phyloP scores from a whole-genome alignment of 2,329 filamentous ascomycete species.

The Byssothecium circinans region DNA sequence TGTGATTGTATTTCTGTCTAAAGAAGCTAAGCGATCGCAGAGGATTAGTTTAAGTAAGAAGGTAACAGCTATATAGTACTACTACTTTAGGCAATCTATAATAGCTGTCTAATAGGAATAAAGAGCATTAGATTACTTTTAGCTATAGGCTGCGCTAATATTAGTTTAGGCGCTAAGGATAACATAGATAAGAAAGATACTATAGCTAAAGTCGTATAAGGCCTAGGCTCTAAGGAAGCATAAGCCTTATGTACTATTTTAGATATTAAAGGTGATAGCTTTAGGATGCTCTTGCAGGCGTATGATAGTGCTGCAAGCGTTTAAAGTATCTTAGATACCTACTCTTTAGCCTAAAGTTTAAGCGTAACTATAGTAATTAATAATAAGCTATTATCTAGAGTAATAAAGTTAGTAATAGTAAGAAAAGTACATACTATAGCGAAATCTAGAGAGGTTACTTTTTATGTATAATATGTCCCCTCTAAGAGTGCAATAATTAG shows the following conservation, averaged over 20 bases:
- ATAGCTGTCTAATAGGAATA: constrained; percentile 6
- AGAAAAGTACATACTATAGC: not conserved
- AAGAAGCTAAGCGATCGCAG: constrained; percentile 13
- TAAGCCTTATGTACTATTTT: constrained; percentile 11
- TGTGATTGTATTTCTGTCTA: constrained; percentile 13
- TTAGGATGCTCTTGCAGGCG: constrained; percentile 7
- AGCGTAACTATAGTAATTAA: not conserved
- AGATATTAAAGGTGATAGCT: constrained; percentile 7
- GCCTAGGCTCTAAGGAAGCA: constrained; percentile 8
- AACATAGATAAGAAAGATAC: constrained; percentile 8
- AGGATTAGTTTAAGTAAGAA: constrained; percentile 8
- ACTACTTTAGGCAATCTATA: constrained; percentile 7
- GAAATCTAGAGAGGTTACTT: constrained; percentile 1
- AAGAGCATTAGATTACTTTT: constrained; percentile 7
- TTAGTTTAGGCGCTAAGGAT: constrained; percentile 4
- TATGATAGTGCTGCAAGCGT: constrained; percentile 5
- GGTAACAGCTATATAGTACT: constrained; percentile 13
- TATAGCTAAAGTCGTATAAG: constrained; percentile 4
- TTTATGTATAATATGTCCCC: constrained; percentile 2
- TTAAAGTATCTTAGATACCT: constrained; percentile 2
- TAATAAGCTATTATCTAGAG: no score
- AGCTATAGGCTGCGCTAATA: constrained; percentile 3
- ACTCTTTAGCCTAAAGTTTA: constrained; percentile 5
- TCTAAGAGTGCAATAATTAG: no score
- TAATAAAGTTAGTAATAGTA: no score